Conservation (phyloP, 1,284 basidiomycete genomes). For the Pseudozyma thailandica region DNA sequence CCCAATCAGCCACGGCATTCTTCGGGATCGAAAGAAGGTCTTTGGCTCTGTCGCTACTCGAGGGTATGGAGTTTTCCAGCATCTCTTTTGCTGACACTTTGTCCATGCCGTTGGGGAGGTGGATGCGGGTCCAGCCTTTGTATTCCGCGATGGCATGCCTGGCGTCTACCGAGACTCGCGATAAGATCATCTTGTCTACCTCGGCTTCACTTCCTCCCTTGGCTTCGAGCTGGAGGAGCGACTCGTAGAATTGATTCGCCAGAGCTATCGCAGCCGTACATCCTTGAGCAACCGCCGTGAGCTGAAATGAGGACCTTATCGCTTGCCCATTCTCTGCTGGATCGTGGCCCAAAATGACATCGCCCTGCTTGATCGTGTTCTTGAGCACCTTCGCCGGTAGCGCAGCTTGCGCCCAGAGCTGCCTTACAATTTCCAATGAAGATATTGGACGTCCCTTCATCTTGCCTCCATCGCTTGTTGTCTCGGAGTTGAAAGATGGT, state of each 20-base stretch:
- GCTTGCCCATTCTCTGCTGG: conserved; percentile 9
- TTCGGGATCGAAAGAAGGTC: conserved; percentile 5
- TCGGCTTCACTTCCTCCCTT: background rate
- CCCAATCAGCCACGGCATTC: conserved; percentile 29
- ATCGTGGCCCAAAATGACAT: conserved; percentile 7
- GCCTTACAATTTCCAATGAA: conserved; percentile 5
- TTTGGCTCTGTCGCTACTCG: conserved; percentile 6
- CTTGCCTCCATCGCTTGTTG: too few species aligned
- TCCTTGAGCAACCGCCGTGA: conserved; percentile 34
- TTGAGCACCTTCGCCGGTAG: conserved; percentile 9
- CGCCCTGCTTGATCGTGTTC: conserved; percentile 10
- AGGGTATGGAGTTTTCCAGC: background rate
- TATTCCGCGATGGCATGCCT: conserved; percentile 28
- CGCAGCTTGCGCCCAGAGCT: conserved; percentile 21
- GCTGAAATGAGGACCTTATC: conserved; percentile 19
- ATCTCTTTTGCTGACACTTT: background rate
- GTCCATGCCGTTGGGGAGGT: background rate
- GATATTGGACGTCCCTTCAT: background rate
- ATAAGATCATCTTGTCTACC: conserved; percentile 15
- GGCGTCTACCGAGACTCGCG: conserved; percentile 16
- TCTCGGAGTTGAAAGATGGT: background rate
- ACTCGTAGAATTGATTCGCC: conserved; percentile 1
- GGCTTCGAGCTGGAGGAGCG: background rate
- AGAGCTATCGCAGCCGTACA: conserved; percentile 11
- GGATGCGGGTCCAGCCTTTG: conserved; percentile 14